Percentiles rank a stretch among this genome's conserved stretches.
Evolutionary conservation across 345 rosid genomes (phyloP).

Genomic region (Punica granatum): DNA sequence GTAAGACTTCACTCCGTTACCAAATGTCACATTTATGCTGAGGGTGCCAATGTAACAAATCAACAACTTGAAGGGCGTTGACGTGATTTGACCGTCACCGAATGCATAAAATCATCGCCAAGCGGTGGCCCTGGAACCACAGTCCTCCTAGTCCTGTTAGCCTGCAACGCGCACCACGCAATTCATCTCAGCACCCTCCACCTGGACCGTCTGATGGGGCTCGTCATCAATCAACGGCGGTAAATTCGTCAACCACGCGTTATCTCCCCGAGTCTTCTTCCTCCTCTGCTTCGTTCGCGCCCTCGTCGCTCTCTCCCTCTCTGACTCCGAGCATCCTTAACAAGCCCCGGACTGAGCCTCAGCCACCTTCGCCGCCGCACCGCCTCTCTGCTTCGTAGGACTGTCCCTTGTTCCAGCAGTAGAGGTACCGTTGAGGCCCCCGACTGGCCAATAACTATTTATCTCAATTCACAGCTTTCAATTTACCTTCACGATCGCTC

Average conservation of each 20-base stretch:
- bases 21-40: too few species aligned
- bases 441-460: background rate
- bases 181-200: background rate
- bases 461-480: background rate
- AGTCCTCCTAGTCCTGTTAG: too few species aligned
- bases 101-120: background rate
- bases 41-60: background rate
- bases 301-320: background rate
- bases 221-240: background rate
- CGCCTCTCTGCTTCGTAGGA: background rate
- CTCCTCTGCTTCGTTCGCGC: background rate
- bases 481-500: background rate
- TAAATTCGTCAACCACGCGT: background rate
- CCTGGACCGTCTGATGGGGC: background rate
- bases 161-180: constrained; percentile 4
- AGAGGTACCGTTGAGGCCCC: background rate
- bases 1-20: too few species aligned
- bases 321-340: background rate
- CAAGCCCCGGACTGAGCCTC: background rate
- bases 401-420: background rate
- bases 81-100: background rate
- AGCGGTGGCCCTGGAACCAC: background rate
- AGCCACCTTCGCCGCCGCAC: background rate
- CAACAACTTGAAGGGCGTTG: background rate
- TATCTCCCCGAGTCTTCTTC: background rate